A percentile compares a stretch with the other conserved stretches of the same genome.
phyloP scores from a whole-genome alignment of 108 stramenopile genomes.

The Chaetoceros tenuissimus region DNA sequence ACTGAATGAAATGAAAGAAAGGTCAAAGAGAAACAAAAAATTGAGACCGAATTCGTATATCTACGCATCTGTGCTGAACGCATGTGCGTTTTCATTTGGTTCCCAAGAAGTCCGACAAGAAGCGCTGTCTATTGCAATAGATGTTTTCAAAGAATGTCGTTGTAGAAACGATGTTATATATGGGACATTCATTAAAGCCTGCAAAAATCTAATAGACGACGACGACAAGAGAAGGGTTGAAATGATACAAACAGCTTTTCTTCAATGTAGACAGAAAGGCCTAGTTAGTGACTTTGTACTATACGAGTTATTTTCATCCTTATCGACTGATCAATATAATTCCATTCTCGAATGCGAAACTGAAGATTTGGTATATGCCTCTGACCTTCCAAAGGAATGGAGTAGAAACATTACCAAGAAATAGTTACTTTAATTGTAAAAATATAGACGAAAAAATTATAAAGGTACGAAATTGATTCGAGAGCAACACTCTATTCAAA shows the following conservation, averaged over 20 bases:
- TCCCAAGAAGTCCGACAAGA: constrained; percentile 20
- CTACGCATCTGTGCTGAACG: constrained; percentile 30
- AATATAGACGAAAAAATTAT: too few relatives aligned
- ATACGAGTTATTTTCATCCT: not conserved
- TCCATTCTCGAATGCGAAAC: not conserved
- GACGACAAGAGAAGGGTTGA: constrained; percentile 8
- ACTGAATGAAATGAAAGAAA: constrained; percentile 19
- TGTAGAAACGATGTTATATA: constrained; percentile 30
- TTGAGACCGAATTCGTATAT: constrained; percentile 23
- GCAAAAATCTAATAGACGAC: constrained; percentile 19
- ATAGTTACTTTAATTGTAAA: too few relatives aligned
- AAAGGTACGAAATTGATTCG: too few relatives aligned
- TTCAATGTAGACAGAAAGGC: not conserved
- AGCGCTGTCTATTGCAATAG: constrained; percentile 24
- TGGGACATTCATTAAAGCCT: constrained; percentile 25
- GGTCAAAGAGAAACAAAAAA: constrained; percentile 6
- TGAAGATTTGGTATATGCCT: not conserved
- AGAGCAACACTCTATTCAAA: too few relatives aligned
- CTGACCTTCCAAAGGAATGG: not conserved
- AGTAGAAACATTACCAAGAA: not conserved
- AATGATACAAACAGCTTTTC: not conserved
- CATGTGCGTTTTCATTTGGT: constrained; percentile 26
- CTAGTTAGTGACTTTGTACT: not conserved
- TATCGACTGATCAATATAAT: not conserved
- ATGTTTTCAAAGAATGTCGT: constrained; percentile 26